These are phyloP conservation scores for Quercus tomentella DNA, from an alignment of 331 rosid genomes.

Conservation along the genomic window DNA sequence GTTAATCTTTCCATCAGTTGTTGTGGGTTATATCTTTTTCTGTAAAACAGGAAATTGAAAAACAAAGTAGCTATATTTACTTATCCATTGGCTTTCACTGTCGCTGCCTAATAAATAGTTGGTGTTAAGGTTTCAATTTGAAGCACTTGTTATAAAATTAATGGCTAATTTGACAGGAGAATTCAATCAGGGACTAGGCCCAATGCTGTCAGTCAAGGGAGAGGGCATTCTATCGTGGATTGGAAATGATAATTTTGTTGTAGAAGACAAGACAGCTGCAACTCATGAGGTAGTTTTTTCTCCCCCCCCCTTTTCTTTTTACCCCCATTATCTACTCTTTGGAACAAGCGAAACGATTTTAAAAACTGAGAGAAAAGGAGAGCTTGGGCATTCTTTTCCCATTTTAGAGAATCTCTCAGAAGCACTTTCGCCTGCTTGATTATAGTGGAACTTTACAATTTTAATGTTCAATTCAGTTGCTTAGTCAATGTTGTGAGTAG, in stretches of 20 bases:
- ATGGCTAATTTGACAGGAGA: slow-evolving; percentile 41
- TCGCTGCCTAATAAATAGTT: neutral
- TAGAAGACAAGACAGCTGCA: slow-evolving; percentile 48
- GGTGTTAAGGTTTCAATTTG: neutral
- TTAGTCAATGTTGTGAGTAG: neutral
- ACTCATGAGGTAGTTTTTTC: slow-evolving; percentile 46
- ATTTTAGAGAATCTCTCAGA: neutral
- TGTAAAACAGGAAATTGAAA: neutral
- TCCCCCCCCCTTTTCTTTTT: neutral
- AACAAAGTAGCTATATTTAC: neutral
- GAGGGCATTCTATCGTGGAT: slow-evolving; percentile 57
- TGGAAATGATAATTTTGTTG: slow-evolving; percentile 61
- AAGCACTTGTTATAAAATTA: neutral
- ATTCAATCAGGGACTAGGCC: slow-evolving; percentile 50
- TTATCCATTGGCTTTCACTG: neutral
- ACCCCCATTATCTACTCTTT: neutral
- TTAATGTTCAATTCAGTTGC: neutral
- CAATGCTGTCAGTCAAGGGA: slow-evolving; percentile 65
- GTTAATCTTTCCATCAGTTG: neutral
- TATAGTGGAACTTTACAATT: neutral
- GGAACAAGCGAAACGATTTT: neutral
- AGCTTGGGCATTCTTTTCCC: neutral
- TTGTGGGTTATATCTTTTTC: neutral
- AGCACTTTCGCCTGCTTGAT: neutral
- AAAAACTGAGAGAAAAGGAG: neutral